Evolutionary conservation across 345 rosid genomes (phyloP).

Genomic region (Linum lewisii): DNA sequence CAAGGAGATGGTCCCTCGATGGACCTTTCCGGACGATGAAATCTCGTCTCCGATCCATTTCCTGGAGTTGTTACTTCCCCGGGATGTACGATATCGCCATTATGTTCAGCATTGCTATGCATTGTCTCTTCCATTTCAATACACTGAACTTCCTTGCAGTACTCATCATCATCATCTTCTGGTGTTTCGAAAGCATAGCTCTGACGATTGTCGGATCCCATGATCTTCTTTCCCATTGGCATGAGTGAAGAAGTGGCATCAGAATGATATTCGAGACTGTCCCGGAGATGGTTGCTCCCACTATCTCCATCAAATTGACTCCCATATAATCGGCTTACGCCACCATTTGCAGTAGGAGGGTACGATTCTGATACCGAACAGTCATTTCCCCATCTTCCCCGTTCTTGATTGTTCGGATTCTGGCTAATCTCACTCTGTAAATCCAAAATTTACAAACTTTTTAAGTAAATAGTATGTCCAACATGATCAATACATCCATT

Average conservation of each 20-base stretch:
- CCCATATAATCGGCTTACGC: slow-evolving; percentile 16
- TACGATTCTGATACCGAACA: slow-evolving; percentile 54
- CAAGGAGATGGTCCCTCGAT: slow-evolving; percentile 26
- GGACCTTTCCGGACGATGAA: neutral
- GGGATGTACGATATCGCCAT: slow-evolving; percentile 14
- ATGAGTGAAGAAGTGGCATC: slow-evolving; percentile 37
- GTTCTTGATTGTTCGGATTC: slow-evolving; percentile 25
- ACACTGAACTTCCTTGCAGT: slow-evolving; percentile 86
- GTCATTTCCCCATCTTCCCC: slow-evolving; percentile 56
- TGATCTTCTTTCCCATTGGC: slow-evolving; percentile 34
- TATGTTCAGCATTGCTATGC: slow-evolving; percentile 23
- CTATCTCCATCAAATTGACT: slow-evolving; percentile 30
- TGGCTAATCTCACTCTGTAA: slow-evolving; percentile 36
- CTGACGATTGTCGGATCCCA: slow-evolving; percentile 27
- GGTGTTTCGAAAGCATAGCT: slow-evolving; percentile 21
- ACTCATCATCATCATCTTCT: slow-evolving; percentile 55
- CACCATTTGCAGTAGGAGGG: slow-evolving; percentile 15
- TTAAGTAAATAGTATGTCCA: slow-evolving; percentile 11
- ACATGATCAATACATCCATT: neutral
- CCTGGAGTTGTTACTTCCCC: slow-evolving; percentile 19
- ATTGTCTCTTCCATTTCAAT: slow-evolving; percentile 52
- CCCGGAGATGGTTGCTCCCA: slow-evolving; percentile 26
- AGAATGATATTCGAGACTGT: slow-evolving; percentile 32
- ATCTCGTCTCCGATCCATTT: slow-evolving; percentile 31
- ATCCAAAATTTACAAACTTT: slow-evolving; percentile 12